These are phyloP conservation scores for Cryomyces antarcticus DNA, from an alignment of 495 filamentous ascomycete species.

Conservation along the genomic window DNA sequence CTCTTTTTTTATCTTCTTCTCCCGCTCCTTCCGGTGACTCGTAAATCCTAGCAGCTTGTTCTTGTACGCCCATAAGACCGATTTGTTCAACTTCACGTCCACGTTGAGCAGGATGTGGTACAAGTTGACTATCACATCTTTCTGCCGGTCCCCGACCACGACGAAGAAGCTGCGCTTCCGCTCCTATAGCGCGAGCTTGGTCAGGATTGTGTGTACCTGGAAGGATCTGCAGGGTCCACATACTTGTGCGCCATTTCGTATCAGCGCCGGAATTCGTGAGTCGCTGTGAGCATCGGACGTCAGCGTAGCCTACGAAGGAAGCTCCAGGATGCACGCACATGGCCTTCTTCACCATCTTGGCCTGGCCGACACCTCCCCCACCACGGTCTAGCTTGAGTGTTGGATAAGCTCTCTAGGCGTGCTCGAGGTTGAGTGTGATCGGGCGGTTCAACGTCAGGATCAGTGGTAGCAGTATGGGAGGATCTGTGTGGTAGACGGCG, in stretches of 20 bases:
- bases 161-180: constrained; percentile 98
- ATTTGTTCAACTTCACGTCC: constrained; percentile 90
- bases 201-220: neutral
- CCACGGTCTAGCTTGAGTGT: neutral
- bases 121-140: constrained; percentile 91
- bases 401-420: too few relatives aligned
- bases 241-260: constrained; percentile 77
- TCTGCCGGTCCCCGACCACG: constrained; percentile 83
- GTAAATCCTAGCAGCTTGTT: constrained; percentile 91
- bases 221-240: neutral
- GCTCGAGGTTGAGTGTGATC: too few relatives aligned
- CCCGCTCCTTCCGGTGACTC: constrained; percentile 88
- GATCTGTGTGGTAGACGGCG: too few relatives aligned
- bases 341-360: constrained; percentile 22
- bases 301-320: neutral
- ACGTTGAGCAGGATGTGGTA: constrained; percentile 82
- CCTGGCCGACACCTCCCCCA: neutral
- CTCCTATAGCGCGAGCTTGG: constrained; percentile 4
- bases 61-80: constrained; percentile 98
- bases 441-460: too few relatives aligned
- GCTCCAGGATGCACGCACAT: constrained; percentile 8
- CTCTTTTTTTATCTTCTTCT: constrained; percentile 93
- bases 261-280: constrained; percentile 85
- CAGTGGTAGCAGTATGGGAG: too few relatives aligned
- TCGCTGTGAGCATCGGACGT: constrained; percentile 30